Base-by-base conservation (phyloP, 208 protist genomes). In the Crithidia brevicula region DNA sequence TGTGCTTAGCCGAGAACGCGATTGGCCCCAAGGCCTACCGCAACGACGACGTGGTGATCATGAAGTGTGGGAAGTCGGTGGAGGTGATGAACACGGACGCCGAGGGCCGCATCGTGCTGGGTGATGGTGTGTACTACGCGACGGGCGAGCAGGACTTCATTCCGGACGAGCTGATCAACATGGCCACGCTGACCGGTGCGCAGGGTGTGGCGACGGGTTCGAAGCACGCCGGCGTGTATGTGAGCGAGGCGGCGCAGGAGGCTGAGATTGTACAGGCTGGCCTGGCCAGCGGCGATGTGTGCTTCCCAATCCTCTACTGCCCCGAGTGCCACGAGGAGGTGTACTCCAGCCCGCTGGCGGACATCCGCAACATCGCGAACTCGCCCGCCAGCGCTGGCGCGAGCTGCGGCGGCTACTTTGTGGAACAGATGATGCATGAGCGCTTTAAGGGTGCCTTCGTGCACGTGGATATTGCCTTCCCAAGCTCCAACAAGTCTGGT, bases 161-260 rank as follows among this genome's bases (percentile, higher is more conserved):
- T 25, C 91, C 94, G 11, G 77, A 89, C 62, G 60, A 85, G 56
- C 11, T 98, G 42, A 77, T 98, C 47, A 83, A 96, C 71, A 94
- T 97, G 81, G 94, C 94, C 15, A 98, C 94, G 18, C 79, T 98
- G 46, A 98, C 94, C 18, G 94, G 94, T 50, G 90, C 92, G n/a
- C 92, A 97, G 73, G 83, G 85, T 31, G 79, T 94, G 47, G 84
- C 92, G 16, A 95, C 89, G 4, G 92, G 92, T 33, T 70, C 73
- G 63, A 74, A 78, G 51, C 86, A 93, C 65, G 89, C 88, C n/a
- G 89, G 81, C 23, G 67, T 97, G 15, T 93, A 83, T 73, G 75
- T 75, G 36, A 94, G 89, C 80, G 71, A 89, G 28, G 79, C 72
- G 13, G 66, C 79, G 30, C 72, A 81, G 25, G 88, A 94, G 73